phyloP scores from a whole-genome alignment of 2,329 filamentous ascomycete genomes.

The Penicillium sp. region DNA sequence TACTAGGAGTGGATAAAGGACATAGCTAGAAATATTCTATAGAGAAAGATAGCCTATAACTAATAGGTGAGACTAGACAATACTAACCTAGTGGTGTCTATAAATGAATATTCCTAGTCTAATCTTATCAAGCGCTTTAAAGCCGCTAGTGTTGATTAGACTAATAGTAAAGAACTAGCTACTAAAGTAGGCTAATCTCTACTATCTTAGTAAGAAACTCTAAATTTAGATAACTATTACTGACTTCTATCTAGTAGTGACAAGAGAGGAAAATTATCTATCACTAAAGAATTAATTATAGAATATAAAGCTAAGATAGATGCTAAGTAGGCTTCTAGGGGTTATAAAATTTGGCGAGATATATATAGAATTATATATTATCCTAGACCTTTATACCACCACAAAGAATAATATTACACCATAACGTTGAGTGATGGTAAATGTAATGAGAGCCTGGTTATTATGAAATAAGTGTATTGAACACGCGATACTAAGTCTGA shows the following conservation, averaged over 20 bases:
- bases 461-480: too few species aligned
- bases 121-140: background rate
- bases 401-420: background rate
- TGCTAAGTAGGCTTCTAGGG: background rate
- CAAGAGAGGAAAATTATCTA: background rate
- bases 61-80: conserved; percentile 27
- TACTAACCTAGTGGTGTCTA: conserved; percentile 20
- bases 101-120: background rate
- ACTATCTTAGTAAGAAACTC: background rate
- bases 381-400: background rate
- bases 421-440: too few species aligned
- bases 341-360: background rate
- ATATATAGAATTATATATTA: background rate
- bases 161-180: background rate
- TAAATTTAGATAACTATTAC: background rate
- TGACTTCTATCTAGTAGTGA: background rate
- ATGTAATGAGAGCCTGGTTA: too few species aligned
- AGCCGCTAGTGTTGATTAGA: background rate
- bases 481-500: too few species aligned
- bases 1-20: conserved; percentile 24
- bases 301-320: background rate
- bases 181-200: background rate
- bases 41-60: conserved; percentile 23
- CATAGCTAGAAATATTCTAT: conserved; percentile 19
- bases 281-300: background rate